Evolutionary conservation across 306 rosid species (phyloP), one percentile per base, ranked within the genome.

Genomic region (Cotoneaster glaucophyllus): DNA sequence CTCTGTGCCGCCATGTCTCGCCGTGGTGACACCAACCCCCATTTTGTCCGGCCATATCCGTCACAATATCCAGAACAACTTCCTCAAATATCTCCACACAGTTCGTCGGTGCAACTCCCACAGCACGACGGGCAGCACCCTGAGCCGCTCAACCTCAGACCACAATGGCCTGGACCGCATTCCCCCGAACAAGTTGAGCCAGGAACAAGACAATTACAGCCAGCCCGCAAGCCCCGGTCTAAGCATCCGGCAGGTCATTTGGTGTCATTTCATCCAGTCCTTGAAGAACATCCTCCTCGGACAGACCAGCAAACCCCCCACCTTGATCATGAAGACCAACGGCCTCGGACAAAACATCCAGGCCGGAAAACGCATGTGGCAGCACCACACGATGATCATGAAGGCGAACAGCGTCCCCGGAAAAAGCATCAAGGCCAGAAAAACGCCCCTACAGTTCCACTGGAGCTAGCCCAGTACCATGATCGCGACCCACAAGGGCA

Each of bases 1-100:
- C 65, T 74, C 58, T 24, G 48, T 21, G 32, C 17, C 43, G 71
- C 79, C 81, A 92, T 93, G 98, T 15, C 58, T 73, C 68, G 0
- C 18, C 83, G 29, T 64, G 48, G 52, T 32, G 98, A 95, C 74
- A 79, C 87, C 81, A 95, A 95, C 80, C 97, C 93, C 70, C 91
- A 95, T 80, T 92, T 92, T 48, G 57, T 67, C 21, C 74, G 85
- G 58, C 86, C 93, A 11, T 28, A 50, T 28, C 79, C 13, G 3
- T 80, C 80, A 15, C 82, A 57, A 12, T 64, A 12, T 31, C 62
- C 29, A 21, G 37, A 34, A 29, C 78, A 29, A 41, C 26, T 13
- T 17, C 37, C 54, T 43, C 57, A 75, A 48, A 68, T 64, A 32
- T 76, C 70, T 14, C 82, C 75, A 69, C 65, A 64, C 24, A 59